These are phyloP conservation scores for Saturnispora galanensis DNA, from an alignment of 805 yeast species.

Conservation along the genomic window DNA sequence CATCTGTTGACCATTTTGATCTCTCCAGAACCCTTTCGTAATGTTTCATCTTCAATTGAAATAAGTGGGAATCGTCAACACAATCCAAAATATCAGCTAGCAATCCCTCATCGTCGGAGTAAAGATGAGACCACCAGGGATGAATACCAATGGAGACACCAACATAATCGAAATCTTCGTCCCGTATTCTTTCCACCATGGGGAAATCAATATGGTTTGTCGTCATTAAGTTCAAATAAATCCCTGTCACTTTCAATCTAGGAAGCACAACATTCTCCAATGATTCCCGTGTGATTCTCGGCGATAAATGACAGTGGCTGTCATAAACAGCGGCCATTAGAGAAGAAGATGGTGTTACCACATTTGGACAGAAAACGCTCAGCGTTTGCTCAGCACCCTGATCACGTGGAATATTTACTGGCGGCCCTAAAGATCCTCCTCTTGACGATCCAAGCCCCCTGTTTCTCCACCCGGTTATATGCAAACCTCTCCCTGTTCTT, in stretches of 20 bases:
- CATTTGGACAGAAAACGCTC: too few species aligned
- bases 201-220: constrained; percentile 33
- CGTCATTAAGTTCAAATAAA: constrained; percentile 34
- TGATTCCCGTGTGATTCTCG: constrained; percentile 11
- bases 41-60: constrained; percentile 31
- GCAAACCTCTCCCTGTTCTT: background rate
- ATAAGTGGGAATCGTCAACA: background rate
- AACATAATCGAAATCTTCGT: constrained; percentile 10
- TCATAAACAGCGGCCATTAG: constrained; percentile 19
- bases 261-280: constrained; percentile 6
- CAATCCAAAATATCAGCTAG: background rate
- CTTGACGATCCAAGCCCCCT: background rate
- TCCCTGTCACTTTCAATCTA: background rate
- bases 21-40: constrained; percentile 43
- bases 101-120: constrained; percentile 25
- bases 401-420: too few species aligned
- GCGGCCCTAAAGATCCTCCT: background rate
- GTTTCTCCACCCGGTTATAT: background rate
- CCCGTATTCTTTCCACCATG: constrained; percentile 18
- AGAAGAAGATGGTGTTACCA: background rate
- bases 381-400: background rate
- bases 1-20: constrained; percentile 23
- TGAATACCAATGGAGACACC: constrained; percentile 65
- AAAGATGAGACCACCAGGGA: constrained; percentile 83
- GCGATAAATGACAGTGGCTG: constrained; percentile 33